Percentiles rank a stretch among this genome's conserved stretches.
These are phyloP conservation scores for Articulospora tetracladia DNA, from an alignment of 495 filamentous ascomycete genomes.

Conservation along the genomic window DNA sequence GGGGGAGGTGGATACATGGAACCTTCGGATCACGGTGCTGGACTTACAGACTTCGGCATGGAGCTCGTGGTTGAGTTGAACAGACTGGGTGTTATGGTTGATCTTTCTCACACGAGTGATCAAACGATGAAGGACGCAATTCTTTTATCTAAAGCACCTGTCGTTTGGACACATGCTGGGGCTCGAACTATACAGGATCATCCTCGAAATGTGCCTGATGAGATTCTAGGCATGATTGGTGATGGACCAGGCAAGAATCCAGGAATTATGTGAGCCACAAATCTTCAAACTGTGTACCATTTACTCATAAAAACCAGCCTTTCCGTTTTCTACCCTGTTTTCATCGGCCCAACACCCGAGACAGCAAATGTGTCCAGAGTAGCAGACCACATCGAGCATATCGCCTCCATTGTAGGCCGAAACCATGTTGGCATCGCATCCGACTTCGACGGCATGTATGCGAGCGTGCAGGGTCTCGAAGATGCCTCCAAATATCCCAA, in stretches of 20 bases:
- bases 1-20: background rate
- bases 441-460: constrained; percentile 21
- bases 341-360: constrained; percentile 9
- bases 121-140: background rate
- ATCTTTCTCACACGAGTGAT: constrained; percentile 4
- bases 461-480: constrained; percentile 14
- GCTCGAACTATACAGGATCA: background rate
- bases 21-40: background rate
- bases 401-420: constrained; percentile 11
- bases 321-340: constrained; percentile 7
- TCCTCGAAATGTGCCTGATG: constrained; percentile 11
- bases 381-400: constrained; percentile 19
- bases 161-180: constrained; percentile 1
- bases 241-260: constrained; percentile 2
- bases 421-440: constrained; percentile 18
- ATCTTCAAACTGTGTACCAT: background rate
- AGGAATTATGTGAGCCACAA: background rate
- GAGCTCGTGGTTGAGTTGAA: constrained; percentile 11
- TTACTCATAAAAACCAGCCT: background rate
- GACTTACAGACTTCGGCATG: constrained; percentile 3
- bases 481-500: constrained; percentile 19
- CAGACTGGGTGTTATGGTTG: constrained; percentile 5
- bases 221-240: constrained; percentile 1
- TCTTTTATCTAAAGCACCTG: background rate
- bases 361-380: constrained; percentile 8